Evolutionary conservation across 2,329 filamentous ascomycete genomes (phyloP), one percentile per base, ranked within the genome.

Genomic region (Furcasterigmium furcatum): DNA sequence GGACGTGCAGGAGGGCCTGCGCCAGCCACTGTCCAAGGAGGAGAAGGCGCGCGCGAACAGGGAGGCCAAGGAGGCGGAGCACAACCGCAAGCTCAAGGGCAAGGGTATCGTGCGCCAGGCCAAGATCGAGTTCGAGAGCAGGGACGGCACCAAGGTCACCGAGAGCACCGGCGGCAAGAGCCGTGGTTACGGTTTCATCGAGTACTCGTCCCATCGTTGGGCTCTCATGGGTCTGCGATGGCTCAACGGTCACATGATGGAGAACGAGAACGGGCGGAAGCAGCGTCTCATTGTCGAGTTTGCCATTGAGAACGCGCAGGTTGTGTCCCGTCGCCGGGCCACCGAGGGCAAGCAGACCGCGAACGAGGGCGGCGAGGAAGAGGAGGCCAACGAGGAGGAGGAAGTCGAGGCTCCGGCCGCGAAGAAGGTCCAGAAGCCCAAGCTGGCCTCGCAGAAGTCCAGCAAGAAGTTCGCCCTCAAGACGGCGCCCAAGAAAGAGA

Each of bases 261-360:
- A 77, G 57, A 80, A 77, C 52, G 68, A 73, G 20, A 68, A 79
- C 44, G 91, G 94, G 53, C 89, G 87, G 68, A 92, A 90, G 63
- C 91, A 94, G 67, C 79, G 94, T 12, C 70, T 99, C 43, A 90
- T 99, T 60, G 92, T 92, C 30, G 95, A 99, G 65, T 99, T 99
- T 63, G 91, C 94, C 18, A 96, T 99, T 63, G 94, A 99, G 69
- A 99, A 99, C 58, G 91, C 90, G 1, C 91, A 96, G 59, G 94
- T 99, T 1, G 86, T 99, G n/a, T 80, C 85, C 54, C 79, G 94
- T 52, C 79, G 95, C 48, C 59, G 56, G 38, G 61, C 60, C 25
- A 61, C 58, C 12, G 64, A 71, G 55, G 61, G 61, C 32, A 54
- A 44, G 36, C 53, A 56, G 20, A 47, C 12, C 7, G 20, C 21